Conservation (phyloP, 176 grass and related monocot genomes). For the Rhynchospora breviuscula region DNA sequence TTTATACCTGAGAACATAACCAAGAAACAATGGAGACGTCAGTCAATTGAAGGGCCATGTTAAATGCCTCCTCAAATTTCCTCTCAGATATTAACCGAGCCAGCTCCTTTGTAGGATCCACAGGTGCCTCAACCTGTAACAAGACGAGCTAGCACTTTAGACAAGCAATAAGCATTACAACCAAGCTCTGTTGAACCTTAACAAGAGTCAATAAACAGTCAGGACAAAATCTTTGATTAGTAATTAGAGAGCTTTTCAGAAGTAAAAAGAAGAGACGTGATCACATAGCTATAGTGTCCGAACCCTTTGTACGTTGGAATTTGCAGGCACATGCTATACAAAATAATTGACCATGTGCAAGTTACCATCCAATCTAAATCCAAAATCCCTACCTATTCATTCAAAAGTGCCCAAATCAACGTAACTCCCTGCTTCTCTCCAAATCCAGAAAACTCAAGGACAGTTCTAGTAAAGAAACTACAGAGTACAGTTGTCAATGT, state of each 20-base stretch:
- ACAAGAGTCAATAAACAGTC: not conserved
- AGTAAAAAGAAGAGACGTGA: not conserved
- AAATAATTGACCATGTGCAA: not conserved
- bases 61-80: constrained; percentile 89
- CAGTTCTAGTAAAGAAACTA: not conserved
- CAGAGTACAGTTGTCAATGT: not conserved
- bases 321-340: not conserved
- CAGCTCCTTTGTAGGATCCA: constrained; percentile 70
- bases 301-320: not conserved
- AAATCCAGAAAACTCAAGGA: not conserved
- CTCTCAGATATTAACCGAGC: constrained; percentile 53
- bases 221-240: not conserved
- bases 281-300: not conserved
- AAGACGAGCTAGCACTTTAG: constrained; percentile 13
- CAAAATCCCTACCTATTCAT: not conserved
- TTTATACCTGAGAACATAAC: constrained; percentile 84
- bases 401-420: not conserved
- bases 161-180: not conserved
- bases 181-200: not conserved
- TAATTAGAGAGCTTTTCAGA: not conserved
- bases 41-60: constrained; percentile 83
- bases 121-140: constrained; percentile 58
- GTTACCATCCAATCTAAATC: not conserved
- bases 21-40: constrained; percentile 83
- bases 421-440: not conserved